Evolutionary conservation across 148 eudicot species (phyloP), one percentile per base, ranked within the genome.

Genomic region (Cornus controversa): DNA sequence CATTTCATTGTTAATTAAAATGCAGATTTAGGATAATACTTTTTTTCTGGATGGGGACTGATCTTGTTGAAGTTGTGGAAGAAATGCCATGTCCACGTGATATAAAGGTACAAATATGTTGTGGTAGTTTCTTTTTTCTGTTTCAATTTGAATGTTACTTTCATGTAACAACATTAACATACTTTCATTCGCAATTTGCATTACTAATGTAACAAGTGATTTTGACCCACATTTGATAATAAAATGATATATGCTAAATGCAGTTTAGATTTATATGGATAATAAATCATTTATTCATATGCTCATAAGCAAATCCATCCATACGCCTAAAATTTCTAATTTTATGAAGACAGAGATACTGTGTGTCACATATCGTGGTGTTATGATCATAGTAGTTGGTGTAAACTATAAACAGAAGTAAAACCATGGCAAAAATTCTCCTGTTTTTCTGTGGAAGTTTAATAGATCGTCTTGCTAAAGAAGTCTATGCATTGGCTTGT

Each of bases 1-100:
- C 27, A 0, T 57, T 76, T 80, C 58, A 79, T 25, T 53, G 20
- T 50, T 69, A 2, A 53, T 34, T 64, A 36, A n/a, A 27, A 58
- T 74, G 73, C 84, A 83, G 73, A 85, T 13, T 2, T 84, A 81
- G 83, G 80, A 66, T 54, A 40, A 22, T 68, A 69, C 62, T 70
- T 37, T 28, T 67, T 74, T 45, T n/a, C 37, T 75, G 78, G 78
- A 93, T 93, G 98, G 90, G 91, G 77, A 86, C 80, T 79, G 91
- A 87, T 85, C 84, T 71, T 57, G 80, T 74, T 73, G 88, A 84
- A 73, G 79, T 75, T n/a, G n/a, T n/a, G 66, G 87, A 85, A 73
- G 73, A 71, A 73, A 78, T 75, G 72, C 80, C 83, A 67, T 34
- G 68, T 58, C 81, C 80, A 74, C 62, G 71, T 73, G 76, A 64